These are phyloP conservation scores for Fusarium stilboides DNA, from an alignment of 2,329 filamentous ascomycete genomes.

Conservation along the genomic window DNA sequence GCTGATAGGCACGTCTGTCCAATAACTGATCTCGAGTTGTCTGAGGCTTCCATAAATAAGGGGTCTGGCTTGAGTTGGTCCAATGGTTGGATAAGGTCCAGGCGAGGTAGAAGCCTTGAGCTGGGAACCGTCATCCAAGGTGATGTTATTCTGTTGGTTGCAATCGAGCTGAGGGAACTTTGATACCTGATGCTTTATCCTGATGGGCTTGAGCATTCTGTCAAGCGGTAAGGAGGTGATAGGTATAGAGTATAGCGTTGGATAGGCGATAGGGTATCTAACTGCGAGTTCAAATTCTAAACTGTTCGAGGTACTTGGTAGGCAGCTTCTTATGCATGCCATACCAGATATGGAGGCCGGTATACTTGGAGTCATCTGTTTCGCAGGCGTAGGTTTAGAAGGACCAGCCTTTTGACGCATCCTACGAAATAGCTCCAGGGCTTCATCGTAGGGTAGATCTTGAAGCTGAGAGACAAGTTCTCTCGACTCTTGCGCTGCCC, in stretches of 20 bases:
- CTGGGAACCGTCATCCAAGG: no score
- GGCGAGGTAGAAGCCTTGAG: no score
- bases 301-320: neutral
- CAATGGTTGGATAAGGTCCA: neutral
- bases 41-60: neutral
- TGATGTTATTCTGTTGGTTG: no score
- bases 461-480: neutral
- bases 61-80: neutral
- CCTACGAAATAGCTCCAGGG: neutral
- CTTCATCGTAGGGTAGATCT: conserved; percentile 1
- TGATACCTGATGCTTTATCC: neutral
- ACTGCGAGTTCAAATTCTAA: conserved; percentile 15
- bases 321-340: neutral
- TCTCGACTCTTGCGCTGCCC: neutral
- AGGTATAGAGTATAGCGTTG: conserved; percentile 1
- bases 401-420: neutral
- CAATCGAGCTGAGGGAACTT: neutral
- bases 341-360: neutral
- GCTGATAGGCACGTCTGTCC: conserved; percentile 53
- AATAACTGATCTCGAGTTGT: conserved; percentile 48
- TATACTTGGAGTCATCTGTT: neutral
- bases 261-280: conserved; percentile 16
- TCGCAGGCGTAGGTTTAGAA: neutral
- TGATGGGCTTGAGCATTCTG: conserved; percentile 6
- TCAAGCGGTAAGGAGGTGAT: neutral